These are phyloP conservation scores for Ophiostoma angusticollis DNA, from an alignment of 2,329 filamentous ascomycete genomes.

Conservation along the genomic window DNA sequence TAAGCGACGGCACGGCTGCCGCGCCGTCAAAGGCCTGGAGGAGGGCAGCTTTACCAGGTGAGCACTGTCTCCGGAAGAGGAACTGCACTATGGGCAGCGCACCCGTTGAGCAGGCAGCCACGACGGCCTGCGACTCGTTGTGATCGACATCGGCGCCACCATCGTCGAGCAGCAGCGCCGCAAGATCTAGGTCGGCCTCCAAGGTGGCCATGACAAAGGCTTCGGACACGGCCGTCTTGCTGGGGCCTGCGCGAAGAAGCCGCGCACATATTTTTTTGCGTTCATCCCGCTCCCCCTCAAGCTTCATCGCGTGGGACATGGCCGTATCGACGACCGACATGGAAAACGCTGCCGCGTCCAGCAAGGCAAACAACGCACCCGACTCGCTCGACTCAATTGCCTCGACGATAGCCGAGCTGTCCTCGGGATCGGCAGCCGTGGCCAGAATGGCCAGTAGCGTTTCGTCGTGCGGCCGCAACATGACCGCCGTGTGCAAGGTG, in stretches of 20 bases:
- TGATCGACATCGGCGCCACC: slow-evolving; percentile 40
- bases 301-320: slow-evolving; percentile 30
- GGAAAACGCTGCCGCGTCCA: slow-evolving; percentile 26
- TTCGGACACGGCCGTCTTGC: slow-evolving; percentile 32
- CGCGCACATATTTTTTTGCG: slow-evolving; percentile 31
- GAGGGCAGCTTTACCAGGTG: slow-evolving; percentile 29
- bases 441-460: slow-evolving; percentile 34
- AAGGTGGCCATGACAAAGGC: slow-evolving; percentile 38
- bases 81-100: slow-evolving; percentile 36
- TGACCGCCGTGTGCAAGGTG: slow-evolving; percentile 38
- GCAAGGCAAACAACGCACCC: slow-evolving; percentile 34
- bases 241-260: slow-evolving; percentile 34
- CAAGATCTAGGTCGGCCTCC: slow-evolving; percentile 39
- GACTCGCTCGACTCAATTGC: slow-evolving; percentile 33
- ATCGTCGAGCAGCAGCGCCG: slow-evolving; percentile 36
- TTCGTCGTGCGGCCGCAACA: slow-evolving; percentile 33
- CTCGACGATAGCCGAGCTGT: slow-evolving; percentile 35
- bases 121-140: slow-evolving; percentile 38
- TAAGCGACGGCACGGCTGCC: too few relatives aligned
- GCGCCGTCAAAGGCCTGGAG: slow-evolving; percentile 36
- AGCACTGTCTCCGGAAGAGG: slow-evolving; percentile 27
- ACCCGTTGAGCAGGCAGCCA: slow-evolving; percentile 41
- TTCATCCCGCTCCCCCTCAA: slow-evolving; percentile 26
- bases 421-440: slow-evolving; percentile 33
- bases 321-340: slow-evolving; percentile 27